These are phyloP conservation scores for Mucor circinelloides DNA, from an alignment of 371 early-diverging fungal species.

Conservation along the genomic window DNA sequence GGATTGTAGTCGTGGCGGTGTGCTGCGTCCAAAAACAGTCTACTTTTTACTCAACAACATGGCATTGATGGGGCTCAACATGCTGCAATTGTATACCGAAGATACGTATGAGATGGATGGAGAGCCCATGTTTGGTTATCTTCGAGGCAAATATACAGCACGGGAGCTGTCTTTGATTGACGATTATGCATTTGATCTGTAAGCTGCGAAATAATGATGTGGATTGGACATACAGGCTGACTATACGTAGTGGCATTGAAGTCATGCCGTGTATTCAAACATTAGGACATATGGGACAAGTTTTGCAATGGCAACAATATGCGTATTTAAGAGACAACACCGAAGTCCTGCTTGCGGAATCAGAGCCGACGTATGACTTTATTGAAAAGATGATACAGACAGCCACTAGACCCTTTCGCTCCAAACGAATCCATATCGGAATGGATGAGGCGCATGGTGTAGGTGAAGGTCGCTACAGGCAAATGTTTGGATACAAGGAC, in stretches of 20 bases:
- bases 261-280: constrained; percentile 91
- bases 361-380: constrained; percentile 78
- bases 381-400: constrained; percentile 74
- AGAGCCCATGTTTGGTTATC: constrained; percentile 87
- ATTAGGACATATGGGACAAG: constrained; percentile 87
- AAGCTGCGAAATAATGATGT: constrained; percentile 6
- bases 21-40: constrained; percentile 63
- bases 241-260: constrained; percentile 71
- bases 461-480: constrained; percentile 80
- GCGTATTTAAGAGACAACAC: constrained; percentile 75
- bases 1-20: constrained; percentile 86
- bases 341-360: constrained; percentile 74
- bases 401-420: constrained; percentile 69
- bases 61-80: constrained; percentile 83
- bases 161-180: constrained; percentile 74
- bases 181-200: constrained; percentile 75
- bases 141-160: constrained; percentile 73
- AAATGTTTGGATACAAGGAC: constrained; percentile 75
- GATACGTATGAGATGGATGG: constrained; percentile 80
- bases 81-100: constrained; percentile 88
- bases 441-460: constrained; percentile 90
- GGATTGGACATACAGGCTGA: not conserved
- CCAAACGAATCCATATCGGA: constrained; percentile 82
- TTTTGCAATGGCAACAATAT: constrained; percentile 88
- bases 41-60: constrained; percentile 67